These are phyloP conservation scores for Lasiosphaeria miniovina DNA, from an alignment of 495 filamentous ascomycete genomes.

Conservation along the genomic window DNA sequence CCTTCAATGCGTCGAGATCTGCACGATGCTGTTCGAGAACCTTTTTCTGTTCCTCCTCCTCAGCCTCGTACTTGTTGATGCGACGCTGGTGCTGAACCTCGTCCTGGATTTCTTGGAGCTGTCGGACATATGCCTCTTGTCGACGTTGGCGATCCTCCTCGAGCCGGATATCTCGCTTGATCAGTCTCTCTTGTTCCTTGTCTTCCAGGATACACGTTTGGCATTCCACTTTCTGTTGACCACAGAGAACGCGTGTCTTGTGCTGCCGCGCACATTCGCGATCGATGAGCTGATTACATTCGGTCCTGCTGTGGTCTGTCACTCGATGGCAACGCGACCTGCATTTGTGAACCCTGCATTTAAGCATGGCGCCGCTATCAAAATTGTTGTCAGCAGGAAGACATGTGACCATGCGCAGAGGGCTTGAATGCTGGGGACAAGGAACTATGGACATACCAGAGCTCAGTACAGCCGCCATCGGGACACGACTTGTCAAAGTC, in stretches of 20 bases:
- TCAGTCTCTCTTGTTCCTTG: conserved; percentile 41
- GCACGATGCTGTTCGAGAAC: conserved; percentile 42
- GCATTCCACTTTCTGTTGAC: conserved; percentile 35
- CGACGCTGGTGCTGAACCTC: conserved; percentile 54
- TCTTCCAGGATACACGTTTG: conserved; percentile 52
- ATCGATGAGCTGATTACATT: conserved; percentile 48
- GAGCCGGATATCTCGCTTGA: conserved; percentile 51
- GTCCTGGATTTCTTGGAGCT: conserved; percentile 56
- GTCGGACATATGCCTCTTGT: conserved; percentile 46
- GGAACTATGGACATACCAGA: conserved; percentile 51
- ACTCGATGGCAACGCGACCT: conserved; percentile 61
- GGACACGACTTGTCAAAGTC: conserved; percentile 64
- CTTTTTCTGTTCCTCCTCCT: conserved; percentile 43
- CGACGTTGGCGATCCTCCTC: conserved; percentile 50
- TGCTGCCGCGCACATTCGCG: conserved; percentile 55
- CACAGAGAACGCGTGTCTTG: conserved; percentile 32
- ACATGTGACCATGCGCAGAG: conserved; percentile 37
- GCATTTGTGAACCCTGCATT: conserved; percentile 62
- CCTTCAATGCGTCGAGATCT: conserved; percentile 26
- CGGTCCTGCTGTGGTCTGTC: conserved; percentile 62
- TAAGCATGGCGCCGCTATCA: conserved; percentile 50
- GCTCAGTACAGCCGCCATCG: conserved; percentile 68
- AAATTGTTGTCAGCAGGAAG: not conserved
- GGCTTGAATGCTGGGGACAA: too few relatives aligned
- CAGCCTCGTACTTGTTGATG: conserved; percentile 40